These are phyloP conservation scores for Crithidia mellificae DNA, from an alignment of 208 protist species.

Conservation along the genomic window DNA sequence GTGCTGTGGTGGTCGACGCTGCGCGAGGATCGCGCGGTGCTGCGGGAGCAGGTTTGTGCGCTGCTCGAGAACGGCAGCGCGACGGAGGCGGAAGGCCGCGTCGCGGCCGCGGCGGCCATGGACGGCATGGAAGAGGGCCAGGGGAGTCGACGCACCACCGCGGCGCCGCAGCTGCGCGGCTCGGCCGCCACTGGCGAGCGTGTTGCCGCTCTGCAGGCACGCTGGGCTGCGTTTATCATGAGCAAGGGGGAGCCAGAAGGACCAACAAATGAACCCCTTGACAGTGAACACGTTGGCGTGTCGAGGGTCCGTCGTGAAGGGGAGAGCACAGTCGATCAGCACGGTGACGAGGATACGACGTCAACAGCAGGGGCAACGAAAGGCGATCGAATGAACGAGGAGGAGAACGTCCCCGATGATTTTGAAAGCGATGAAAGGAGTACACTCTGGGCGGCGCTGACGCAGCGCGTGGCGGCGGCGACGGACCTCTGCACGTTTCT, in stretches of 20 bases:
- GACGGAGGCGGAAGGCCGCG: slow-evolving; percentile 8
- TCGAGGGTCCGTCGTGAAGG: too few species aligned
- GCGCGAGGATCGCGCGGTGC: slow-evolving; percentile 36
- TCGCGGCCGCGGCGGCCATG: slow-evolving; percentile 8
- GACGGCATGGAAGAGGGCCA: slow-evolving; percentile 20
- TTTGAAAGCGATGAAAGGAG: neutral
- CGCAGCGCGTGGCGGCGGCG: slow-evolving; percentile 30
- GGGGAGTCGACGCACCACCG: slow-evolving; percentile 17
- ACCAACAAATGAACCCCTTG: too few species aligned
- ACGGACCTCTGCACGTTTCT: slow-evolving; percentile 23
- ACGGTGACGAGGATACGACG: neutral
- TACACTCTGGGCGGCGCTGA: slow-evolving; percentile 24
- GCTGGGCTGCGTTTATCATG: slow-evolving; percentile 22
- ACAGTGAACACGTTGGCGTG: too few species aligned
- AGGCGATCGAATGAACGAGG: neutral
- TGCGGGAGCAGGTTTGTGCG: slow-evolving; percentile 27
- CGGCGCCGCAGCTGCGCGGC: slow-evolving; percentile 32
- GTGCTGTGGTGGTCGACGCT: slow-evolving; percentile 39
- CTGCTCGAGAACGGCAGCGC: slow-evolving; percentile 22
- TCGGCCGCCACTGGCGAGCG: slow-evolving; percentile 12
- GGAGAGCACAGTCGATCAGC: too few species aligned
- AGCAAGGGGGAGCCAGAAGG: too few species aligned
- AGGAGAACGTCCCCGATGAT: neutral
- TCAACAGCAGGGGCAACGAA: neutral
- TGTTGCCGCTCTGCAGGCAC: slow-evolving; percentile 22